These are phyloP conservation scores for Microascus cirrosus DNA, from an alignment of 2,329 filamentous ascomycete species.

Conservation along the genomic window DNA sequence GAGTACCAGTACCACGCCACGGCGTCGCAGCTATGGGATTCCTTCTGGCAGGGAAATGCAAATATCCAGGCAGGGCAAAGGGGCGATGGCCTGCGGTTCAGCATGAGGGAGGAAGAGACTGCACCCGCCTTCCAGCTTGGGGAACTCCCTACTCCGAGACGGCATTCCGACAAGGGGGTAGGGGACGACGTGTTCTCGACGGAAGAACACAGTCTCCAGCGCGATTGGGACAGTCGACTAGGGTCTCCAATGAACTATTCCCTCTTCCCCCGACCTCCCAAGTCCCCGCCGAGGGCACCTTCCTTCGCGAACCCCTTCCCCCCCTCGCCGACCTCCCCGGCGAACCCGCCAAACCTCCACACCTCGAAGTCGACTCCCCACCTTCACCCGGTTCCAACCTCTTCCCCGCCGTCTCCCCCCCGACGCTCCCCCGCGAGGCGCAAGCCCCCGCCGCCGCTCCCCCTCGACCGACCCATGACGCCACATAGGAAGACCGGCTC, in stretches of 20 bases:
- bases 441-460: not conserved
- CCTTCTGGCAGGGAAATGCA: constrained; percentile 26
- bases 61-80: not conserved
- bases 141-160: not conserved
- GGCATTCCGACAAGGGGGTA: not conserved
- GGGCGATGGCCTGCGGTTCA: not conserved
- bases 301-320: not conserved
- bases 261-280: constrained; percentile 2
- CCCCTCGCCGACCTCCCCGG: not conserved
- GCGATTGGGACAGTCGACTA: not conserved
- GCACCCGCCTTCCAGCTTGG: not conserved
- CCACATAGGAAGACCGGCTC: not conserved
- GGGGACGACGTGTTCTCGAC: not conserved
- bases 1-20: constrained; percentile 36
- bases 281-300: not conserved
- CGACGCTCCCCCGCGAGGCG: not conserved
- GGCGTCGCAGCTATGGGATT: constrained; percentile 37
- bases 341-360: not conserved
- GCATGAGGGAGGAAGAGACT: not conserved
- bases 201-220: not conserved
- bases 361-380: not conserved
- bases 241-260: not conserved
- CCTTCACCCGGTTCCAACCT: not conserved
- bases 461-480: not conserved
- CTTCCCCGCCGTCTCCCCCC: not conserved